Evolutionary conservation across 2,329 filamentous ascomycete genomes (phyloP).

Genomic region (Ophiostoma perfectum): DNA sequence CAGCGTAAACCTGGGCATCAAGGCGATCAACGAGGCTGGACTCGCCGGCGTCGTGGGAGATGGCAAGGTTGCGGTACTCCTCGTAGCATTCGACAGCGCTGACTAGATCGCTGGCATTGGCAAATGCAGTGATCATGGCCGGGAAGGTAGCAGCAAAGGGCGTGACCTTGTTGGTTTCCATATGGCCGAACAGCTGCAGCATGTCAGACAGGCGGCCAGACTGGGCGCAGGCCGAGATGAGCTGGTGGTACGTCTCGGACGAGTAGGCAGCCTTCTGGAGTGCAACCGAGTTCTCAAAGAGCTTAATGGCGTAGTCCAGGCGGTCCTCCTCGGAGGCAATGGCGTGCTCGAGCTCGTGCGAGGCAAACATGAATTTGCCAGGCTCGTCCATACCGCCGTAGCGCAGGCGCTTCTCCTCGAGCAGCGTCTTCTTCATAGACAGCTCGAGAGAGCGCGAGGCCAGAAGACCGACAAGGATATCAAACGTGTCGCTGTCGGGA

Average conservation of each 20-base stretch:
- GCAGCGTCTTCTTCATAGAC: slow-evolving; percentile 60
- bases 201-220: slow-evolving; percentile 79
- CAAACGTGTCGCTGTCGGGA: slow-evolving; percentile 80
- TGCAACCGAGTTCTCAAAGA: slow-evolving; percentile 72
- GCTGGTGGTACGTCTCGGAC: slow-evolving; percentile 73
- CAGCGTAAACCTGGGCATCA: slow-evolving; percentile 80
- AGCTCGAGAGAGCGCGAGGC: slow-evolving; percentile 77
- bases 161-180: slow-evolving; percentile 70
- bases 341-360: slow-evolving; percentile 78
- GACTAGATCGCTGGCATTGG: slow-evolving; percentile 69
- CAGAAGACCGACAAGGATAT: slow-evolving; percentile 77
- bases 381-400: slow-evolving; percentile 81
- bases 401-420: slow-evolving; percentile 77
- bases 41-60: slow-evolving; percentile 72
- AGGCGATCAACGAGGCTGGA: slow-evolving; percentile 63
- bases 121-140: slow-evolving; percentile 92
- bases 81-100: slow-evolving; percentile 94
- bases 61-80: slow-evolving; percentile 84
- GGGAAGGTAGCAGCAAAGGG: slow-evolving; percentile 81
- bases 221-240: slow-evolving; percentile 83
- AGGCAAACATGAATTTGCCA: slow-evolving; percentile 82
- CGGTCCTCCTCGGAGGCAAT: slow-evolving; percentile 85
- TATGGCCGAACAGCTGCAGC: slow-evolving; percentile 84
- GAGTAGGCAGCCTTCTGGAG: slow-evolving; percentile 63
- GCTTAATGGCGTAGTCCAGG: slow-evolving; percentile 73